Conservation (phyloP, 768 basidiomycete species). For the Thelephora aurantiotincta region DNA sequence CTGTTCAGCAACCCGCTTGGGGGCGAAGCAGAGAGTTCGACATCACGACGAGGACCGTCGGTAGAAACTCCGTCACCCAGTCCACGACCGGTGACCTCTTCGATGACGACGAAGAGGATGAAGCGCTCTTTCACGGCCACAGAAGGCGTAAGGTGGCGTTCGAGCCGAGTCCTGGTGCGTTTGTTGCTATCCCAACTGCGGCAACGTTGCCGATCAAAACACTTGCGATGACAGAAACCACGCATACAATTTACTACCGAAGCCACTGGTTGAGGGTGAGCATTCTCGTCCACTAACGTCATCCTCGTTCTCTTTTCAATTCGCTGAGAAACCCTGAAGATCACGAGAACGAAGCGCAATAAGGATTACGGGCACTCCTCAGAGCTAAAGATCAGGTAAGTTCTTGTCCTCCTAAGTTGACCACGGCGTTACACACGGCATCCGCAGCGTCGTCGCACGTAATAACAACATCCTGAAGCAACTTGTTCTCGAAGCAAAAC, state of each 20-base stretch:
- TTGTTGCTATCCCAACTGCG: constrained; percentile 6
- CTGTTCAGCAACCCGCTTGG: constrained; percentile 75
- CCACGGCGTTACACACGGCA: constrained; percentile 3
- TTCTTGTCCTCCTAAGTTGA: constrained; percentile 7
- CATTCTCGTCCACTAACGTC: constrained; percentile 6
- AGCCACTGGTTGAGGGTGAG: constrained; percentile 78
- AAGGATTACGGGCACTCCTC: constrained; percentile 63
- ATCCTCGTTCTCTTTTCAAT: constrained; percentile 6
- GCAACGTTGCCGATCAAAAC: constrained; percentile 8
- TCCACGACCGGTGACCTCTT: constrained; percentile 65
- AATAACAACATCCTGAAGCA: constrained; percentile 82
- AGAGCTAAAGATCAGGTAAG: constrained; percentile 69
- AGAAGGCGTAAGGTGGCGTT: constrained; percentile 72
- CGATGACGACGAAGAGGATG: constrained; percentile 58
- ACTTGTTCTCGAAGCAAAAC: constrained; percentile 76
- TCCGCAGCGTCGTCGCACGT: constrained; percentile 64
- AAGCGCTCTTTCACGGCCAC: constrained; percentile 48
- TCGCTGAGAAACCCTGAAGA: constrained; percentile 47
- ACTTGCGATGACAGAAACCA: constrained; percentile 41
- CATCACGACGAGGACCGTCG: constrained; percentile 67
- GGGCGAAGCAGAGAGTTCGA: constrained; percentile 81
- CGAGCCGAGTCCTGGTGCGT: constrained; percentile 69
- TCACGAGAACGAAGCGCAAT: constrained; percentile 67
- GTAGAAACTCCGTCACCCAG: constrained; percentile 49
- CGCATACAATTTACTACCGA: constrained; percentile 81